Evolutionary conservation across 1,139 yeast species (phyloP), one percentile per base, ranked within the genome.

Genomic region (Kodamaea fungicola): DNA sequence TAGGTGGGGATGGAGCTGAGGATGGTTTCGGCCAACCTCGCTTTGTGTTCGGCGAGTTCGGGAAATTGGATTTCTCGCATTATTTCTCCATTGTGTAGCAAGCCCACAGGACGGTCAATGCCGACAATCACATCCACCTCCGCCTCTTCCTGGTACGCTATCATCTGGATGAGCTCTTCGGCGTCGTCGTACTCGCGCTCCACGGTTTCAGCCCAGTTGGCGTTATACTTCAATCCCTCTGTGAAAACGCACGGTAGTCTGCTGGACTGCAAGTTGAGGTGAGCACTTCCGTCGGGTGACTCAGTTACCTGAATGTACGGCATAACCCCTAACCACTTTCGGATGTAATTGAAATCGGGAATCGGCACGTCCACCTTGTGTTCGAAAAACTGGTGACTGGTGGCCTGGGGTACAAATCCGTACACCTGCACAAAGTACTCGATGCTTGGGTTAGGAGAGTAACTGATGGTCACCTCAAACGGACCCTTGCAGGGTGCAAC

Each of bases 361-460:
- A 37, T 32, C 12, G 38, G 36, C 7, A 33, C 13, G 6, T 41
- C 34, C 8, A 49, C 22, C n/a, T 32, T 21, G 23, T 40, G 27
- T 19, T 45, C 47, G 6, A 44, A 33, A 3, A 46, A 30, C 21
- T 34, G 34, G 26, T 44, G 47, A 9, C 43, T 42, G 8, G 30
- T 28, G 3, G 28, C 10, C 7, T 32, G 34, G 2, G 83, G 83
- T 6, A 77, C 57, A 47, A 82, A 82, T 2, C 88, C 88, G 52
- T 82, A 81, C 1, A 72, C 69, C 19, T 62, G 50, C n/a, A 72
- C 61, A 47, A 80, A 76, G 22, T 62, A 57, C 31, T 62, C 62
- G 8, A 76, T 46, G 40, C 74, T 74, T 44, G 75, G 81, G 3
- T 54, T 51, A 2, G 71, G 71, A 2, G 72, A 58, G 47, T 80